Evolutionary conservation across 1,284 basidiomycete species (phyloP), one percentile per base, ranked within the genome.

Genomic region (Trichosporon ovoides): DNA sequence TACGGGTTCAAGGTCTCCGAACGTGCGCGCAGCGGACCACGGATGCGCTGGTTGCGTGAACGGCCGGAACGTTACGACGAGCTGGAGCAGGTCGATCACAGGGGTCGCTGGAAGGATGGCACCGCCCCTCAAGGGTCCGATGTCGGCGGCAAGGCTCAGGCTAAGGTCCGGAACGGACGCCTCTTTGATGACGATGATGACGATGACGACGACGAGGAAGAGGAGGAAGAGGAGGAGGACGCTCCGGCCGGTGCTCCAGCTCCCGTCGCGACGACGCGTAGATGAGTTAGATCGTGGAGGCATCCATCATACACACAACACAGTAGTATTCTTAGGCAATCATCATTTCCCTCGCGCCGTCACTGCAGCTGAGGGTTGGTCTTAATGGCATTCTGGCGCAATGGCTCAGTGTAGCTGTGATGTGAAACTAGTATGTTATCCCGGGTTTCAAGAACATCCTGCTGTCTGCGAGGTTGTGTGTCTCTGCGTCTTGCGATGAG

Each of bases 41-140:
- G 96, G 60, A 98, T 99, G 95, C 87, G 88, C 67, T 98, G 95
- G 95, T 78, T 98, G 77, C 82, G 94, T 48, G 77, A 91, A 73
- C 80, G 94, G 59, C 94, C 94, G 16, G 85, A 88, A 69, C 84
- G 81, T 54, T 81, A 86, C 12, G 83, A 85, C 58, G 90, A 95
- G 70, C 78, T 97, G 65, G 89, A 95, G 66, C 79, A 83, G 67
- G 90, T 94, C 19, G 92, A 95, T 77, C 88, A 85, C 84, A 82
- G 87, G 63, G 91, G 91, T 11, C 80, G 87, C 55, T 94, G 89
- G 89, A 85, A 90, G 66, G 65, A 61, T 43, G 58, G 52, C 11
- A 24, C 52, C 12, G 48, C 48, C 7, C 43, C 38, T 6, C 38
- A 33, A 33, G 55, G 24, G n/a, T 51, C n/a, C 2, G 55, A 46